A percentile compares a stretch with the other conserved stretches of the same genome.
Conservation (phyloP, 2,329 filamentous ascomycete genomes). For the Mariannaea sp. region DNA sequence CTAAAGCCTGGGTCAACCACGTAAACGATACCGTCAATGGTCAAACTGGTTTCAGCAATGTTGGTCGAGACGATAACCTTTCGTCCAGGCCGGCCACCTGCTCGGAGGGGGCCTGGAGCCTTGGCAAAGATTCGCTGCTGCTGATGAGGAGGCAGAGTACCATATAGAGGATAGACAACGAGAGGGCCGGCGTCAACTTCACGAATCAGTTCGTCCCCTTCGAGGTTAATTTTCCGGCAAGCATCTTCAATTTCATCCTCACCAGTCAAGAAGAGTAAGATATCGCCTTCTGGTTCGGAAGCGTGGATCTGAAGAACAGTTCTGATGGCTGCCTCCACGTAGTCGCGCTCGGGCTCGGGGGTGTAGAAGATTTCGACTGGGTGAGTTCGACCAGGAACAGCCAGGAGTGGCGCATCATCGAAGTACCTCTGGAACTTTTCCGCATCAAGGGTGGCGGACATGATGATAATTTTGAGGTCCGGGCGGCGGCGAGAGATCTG, state of each 20-base stretch:
- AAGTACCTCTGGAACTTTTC: conserved; percentile 99
- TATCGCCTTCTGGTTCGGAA: conserved; percentile 88
- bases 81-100: conserved; percentile 83
- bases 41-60: conserved; percentile 96
- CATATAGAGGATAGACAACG: conserved; percentile 91
- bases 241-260: conserved; percentile 99
- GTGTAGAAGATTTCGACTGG: conserved; percentile 99
- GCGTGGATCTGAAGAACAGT: conserved; percentile 98
- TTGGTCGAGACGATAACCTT: conserved; percentile 96
- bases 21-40: conserved; percentile 98
- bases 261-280: conserved; percentile 92
- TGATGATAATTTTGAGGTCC: conserved; percentile 98
- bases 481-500: conserved; percentile 80
- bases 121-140: conserved; percentile 96
- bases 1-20: conserved; percentile 99
- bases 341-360: conserved; percentile 92
- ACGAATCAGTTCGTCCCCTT: conserved; percentile 87
- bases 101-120: conserved; percentile 72
- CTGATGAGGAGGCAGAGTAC: conserved; percentile 86
- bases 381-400: conserved; percentile 92
- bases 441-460: conserved; percentile 96
- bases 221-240: conserved; percentile 85
- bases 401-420: conserved; percentile 88
- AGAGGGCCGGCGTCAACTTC: conserved; percentile 92
- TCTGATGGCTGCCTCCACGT: conserved; percentile 91